A percentile compares a stretch with the other conserved stretches of the same genome.
phyloP scores from a whole-genome alignment of 2,329 filamentous ascomycete genomes.

The Ploettnerulaceae sp. region DNA sequence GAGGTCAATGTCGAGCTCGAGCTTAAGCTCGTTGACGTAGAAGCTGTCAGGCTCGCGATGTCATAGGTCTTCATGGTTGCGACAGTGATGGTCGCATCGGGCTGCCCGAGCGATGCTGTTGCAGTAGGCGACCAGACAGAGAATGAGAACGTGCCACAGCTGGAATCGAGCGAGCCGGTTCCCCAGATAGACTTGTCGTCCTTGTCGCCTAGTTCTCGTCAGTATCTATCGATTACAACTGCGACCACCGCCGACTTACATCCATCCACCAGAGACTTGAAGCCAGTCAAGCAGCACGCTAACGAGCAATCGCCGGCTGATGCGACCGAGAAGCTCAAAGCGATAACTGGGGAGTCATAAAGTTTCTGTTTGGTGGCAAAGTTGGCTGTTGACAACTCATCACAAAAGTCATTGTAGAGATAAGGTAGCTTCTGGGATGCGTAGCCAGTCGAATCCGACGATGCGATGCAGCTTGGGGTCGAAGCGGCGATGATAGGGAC shows the following conservation, averaged over 20 bases:
- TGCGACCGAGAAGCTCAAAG: conserved; percentile 1
- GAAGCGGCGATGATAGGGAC: neutral
- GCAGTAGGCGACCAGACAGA: conserved; percentile 1
- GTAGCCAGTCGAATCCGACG: neutral
- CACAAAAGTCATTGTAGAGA: conserved; percentile 12
- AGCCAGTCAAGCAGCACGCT: conserved; percentile 7
- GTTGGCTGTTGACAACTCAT: neutral
- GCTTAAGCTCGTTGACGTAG: too few relatives aligned
- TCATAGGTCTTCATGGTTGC: conserved; percentile 10
- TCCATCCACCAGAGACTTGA: conserved; percentile 4
- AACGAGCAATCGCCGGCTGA: conserved; percentile 2
- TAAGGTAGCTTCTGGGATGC: conserved; percentile 8
- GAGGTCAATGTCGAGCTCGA: neutral
- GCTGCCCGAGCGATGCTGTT: neutral
- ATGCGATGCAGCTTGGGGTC: neutral
- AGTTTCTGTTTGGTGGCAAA: conserved; percentile 5
- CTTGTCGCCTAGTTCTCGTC: neutral
- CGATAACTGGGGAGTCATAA: conserved; percentile 8
- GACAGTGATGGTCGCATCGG: conserved; percentile 2
- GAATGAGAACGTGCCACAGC: conserved; percentile 11
- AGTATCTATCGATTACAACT: neutral
- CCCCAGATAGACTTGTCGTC: conserved; percentile 8
- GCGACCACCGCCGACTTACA: conserved; percentile 1
- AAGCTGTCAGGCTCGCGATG: neutral
- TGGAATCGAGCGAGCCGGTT: conserved; percentile 1